Evolutionary conservation across 2,329 filamentous ascomycete species (phyloP), one percentile per base, ranked within the genome.

Genomic region (Sclerotiophoma versabilis): DNA sequence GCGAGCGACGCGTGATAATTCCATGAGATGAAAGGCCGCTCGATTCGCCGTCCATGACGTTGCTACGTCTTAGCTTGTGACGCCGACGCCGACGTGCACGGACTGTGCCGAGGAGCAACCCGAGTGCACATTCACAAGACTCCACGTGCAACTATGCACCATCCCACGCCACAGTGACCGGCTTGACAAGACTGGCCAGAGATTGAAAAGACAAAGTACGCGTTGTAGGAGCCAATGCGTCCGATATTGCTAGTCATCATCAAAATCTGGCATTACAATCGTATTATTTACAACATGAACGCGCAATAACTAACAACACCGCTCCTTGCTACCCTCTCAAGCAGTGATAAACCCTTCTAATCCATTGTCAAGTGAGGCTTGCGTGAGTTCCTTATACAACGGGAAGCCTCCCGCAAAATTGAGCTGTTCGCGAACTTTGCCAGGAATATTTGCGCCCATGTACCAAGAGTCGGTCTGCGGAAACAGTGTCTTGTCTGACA

Each of bases 391-490:
- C 54, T 73, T 71, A 34, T 80, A 79, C 56, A 72, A 22, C 1
- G 74, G 74, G 37, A 77, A 69, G 0, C 78, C 78, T 6, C 78
- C 77, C 9, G 76, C 69, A 60, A 73, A 80, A 41, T 74, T 79
- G 42, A 80, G 63, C 51, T 78, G 77, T 65, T 80, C 78, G 14
- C 75, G 69, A 10, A 72, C 66, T 68, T 79, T 80, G 11, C 79
- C 79, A 1, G 78, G 77, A 9, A 81, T 70, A 37, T 80, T 81
- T 11, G 75, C 75, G 6, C 74, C 74, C 75, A 76, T 77, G 44
- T 80, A 80, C 77, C 46, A 49, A 26, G 30, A 23, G 19, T 36
- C 38, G 4, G 39, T 37, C 33, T 53, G 34, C 2, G 76, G 76
- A 59, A 79, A 75, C 19, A 80, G 58, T 4, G 76, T 79, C 62